Conservation (phyloP, 1,139 yeast genomes). For the Kodamaea fungicola region DNA sequence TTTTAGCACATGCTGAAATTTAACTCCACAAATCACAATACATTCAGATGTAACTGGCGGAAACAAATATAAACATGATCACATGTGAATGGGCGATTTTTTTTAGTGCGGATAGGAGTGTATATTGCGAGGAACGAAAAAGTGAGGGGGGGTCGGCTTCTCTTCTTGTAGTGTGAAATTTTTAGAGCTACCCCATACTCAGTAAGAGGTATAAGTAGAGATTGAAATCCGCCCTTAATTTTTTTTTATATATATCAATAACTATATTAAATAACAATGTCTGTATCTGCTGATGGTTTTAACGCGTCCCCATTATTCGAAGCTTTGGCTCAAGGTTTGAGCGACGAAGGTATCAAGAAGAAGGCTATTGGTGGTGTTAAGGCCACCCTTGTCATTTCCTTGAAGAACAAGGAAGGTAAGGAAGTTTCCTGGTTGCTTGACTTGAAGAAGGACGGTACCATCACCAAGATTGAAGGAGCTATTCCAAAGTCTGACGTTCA, state of each 20-base stretch:
- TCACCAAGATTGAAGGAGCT: conserved; percentile 47
- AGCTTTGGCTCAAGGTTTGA: conserved; percentile 39
- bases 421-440: conserved; percentile 70
- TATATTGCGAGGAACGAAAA: background rate
- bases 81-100: conserved; percentile 1
- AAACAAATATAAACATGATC: background rate
- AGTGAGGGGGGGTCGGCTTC: conserved; percentile 7
- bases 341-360: conserved; percentile 35
- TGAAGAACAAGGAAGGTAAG: conserved; percentile 66
- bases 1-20: background rate
- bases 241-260: too few relatives aligned
- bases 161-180: conserved; percentile 7
- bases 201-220: conserved; percentile 6
- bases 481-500: conserved; percentile 61
- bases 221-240: conserved; percentile 4
- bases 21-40: conserved; percentile 1
- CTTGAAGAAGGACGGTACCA: conserved; percentile 60
- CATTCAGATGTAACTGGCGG: too few relatives aligned
- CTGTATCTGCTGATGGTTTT: conserved; percentile 46
- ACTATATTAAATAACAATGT: conserved; percentile 17
- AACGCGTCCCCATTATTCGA: conserved; percentile 46
- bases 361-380: conserved; percentile 52
- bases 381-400: conserved; percentile 63
- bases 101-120: background rate
- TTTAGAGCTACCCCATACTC: conserved; percentile 11